A percentile compares a stretch with the other conserved stretches of the same genome.
These are phyloP conservation scores for Penicillium nucicola DNA, from an alignment of 495 filamentous ascomycete species.

Conservation along the genomic window DNA sequence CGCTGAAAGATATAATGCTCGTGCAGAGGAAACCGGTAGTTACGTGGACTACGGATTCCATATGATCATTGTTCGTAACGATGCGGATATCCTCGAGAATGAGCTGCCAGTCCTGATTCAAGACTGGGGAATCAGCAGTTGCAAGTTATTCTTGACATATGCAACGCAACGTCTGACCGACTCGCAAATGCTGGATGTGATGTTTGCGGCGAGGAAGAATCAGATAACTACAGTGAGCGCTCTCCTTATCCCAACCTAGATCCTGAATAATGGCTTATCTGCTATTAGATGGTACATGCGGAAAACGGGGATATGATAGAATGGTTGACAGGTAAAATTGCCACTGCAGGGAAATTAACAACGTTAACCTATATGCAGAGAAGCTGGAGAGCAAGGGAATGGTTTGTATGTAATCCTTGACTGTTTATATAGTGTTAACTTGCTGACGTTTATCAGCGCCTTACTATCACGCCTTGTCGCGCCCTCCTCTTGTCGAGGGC, in stretches of 20 bases:
- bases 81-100: constrained; percentile 6
- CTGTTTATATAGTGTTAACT: no score
- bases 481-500: constrained; percentile 32
- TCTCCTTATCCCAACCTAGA: constrained; percentile 14
- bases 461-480: constrained; percentile 35
- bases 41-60: constrained; percentile 16
- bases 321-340: constrained; percentile 4
- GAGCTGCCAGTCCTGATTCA: constrained; percentile 12
- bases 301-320: constrained; percentile 19
- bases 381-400: background rate
- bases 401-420: background rate
- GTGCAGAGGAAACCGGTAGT: constrained; percentile 6
- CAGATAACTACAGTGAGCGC: constrained; percentile 8
- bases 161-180: constrained; percentile 9
- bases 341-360: background rate
- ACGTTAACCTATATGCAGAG: background rate
- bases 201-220: constrained; percentile 3
- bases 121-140: constrained; percentile 13
- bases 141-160: constrained; percentile 16
- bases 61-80: constrained; percentile 13
- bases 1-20: constrained; percentile 4
- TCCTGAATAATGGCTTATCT: no score
- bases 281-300: constrained; percentile 14
- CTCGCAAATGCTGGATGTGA: constrained; percentile 11
- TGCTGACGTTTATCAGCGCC: constrained; percentile 11